Base-by-base conservation (phyloP, 768 basidiomycete species). In the Heimioporus sp. region DNA sequence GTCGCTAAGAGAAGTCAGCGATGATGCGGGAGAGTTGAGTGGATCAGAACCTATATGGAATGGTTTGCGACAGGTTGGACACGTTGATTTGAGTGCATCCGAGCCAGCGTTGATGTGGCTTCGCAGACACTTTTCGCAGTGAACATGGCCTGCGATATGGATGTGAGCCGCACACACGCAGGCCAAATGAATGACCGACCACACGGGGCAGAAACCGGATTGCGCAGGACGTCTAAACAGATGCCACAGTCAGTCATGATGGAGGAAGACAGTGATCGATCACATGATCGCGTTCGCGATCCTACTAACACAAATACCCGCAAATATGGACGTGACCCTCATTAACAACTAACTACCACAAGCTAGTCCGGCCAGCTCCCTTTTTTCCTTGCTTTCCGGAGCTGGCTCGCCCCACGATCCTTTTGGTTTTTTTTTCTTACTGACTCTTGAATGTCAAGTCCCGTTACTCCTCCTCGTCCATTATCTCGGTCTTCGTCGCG, bases 141-240 rank as follows among this genome's bases (percentile, higher is more conserved):
- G 86, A 37, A 87, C 70, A 58, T 87, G 85, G 13, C 86, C 86
- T 87, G 30, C 28, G 32, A 40, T 17, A 38, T 17, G 24, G 38
- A 16, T 16, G 24, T 58, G 24, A 65, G 45, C 21, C 2, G 15
- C 34, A 48, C 9, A 7, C n/a, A 30, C 7, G 49, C 20, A 41
- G 48, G 28, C 40, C 19, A 31, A 4, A 40, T 4, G 21, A 6
- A 5, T 30, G 7, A 49, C 80, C 48, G 59, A 87, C 86, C 85
- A 64, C 86, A 87, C 37, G 85, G 84, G 1, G 85, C 59, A 11
- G 77, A 78, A 4, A 83, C 80, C 1, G 86, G 86, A 30, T 65
- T 74, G 31, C 77, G 79, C 47, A 81, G 64, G 8, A 66, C 63
- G 38, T 85, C 81, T 20, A 81, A 72, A 63, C 86, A 88, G 56